These are phyloP conservation scores for Stropharia rugosoannulata DNA, from an alignment of 768 basidiomycete genomes.

Conservation along the genomic window DNA sequence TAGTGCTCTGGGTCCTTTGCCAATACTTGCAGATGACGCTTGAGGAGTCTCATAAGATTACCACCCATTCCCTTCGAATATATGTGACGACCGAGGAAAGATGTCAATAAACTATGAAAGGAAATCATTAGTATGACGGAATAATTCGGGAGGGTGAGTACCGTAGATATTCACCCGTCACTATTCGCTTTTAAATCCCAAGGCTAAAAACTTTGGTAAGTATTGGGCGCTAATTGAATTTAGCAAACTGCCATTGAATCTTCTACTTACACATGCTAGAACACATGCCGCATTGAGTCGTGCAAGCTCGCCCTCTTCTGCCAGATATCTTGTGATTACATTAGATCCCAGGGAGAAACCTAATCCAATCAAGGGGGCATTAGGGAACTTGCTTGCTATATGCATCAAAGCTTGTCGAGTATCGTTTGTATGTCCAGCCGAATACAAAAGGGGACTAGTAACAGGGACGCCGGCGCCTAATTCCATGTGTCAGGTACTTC, in stretches of 20 bases:
- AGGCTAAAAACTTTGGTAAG: constrained; percentile 16
- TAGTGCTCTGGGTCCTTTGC: constrained; percentile 46
- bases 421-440: constrained; percentile 89
- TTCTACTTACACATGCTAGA: constrained; percentile 68
- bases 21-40: constrained; percentile 48
- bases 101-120: background rate
- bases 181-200: constrained; percentile 8
- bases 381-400: constrained; percentile 69
- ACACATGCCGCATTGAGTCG: constrained; percentile 66
- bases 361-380: constrained; percentile 79
- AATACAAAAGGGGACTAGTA: constrained; percentile 82
- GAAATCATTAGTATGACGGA: background rate
- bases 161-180: constrained; percentile 1
- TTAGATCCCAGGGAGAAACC: constrained; percentile 96
- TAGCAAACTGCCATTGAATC: background rate
- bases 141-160: background rate
- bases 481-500: constrained; percentile 10
- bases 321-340: constrained; percentile 86
- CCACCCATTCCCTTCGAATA: constrained; percentile 80
- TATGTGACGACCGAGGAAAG: constrained; percentile 55
- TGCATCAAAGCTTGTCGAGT: constrained; percentile 78
- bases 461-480: constrained; percentile 83
- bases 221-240: constrained; percentile 11
- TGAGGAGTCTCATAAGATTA: constrained; percentile 63
- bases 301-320: constrained; percentile 70